Evolutionary conservation across 2,329 filamentous ascomycete species (phyloP).

Genomic region (Hypocrella siamensis): DNA sequence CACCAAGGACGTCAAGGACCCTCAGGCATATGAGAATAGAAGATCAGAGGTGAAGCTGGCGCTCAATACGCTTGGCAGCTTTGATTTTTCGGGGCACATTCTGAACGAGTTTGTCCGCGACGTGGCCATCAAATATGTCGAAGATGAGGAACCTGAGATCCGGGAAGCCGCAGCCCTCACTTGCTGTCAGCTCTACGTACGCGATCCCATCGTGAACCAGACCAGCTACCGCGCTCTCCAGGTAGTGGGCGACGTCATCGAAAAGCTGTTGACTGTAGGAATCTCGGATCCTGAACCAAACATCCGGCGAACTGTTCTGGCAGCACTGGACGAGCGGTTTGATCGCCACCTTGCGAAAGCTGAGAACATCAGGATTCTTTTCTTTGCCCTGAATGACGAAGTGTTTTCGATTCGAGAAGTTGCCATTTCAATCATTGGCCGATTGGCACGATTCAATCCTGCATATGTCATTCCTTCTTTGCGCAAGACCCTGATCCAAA

Average conservation of each 20-base stretch:
- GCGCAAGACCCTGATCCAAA: conserved; percentile 86
- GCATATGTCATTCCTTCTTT: conserved; percentile 95
- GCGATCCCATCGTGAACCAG: conserved; percentile 94
- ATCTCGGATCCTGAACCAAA: conserved; percentile 82
- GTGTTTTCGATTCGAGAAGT: conserved; percentile 85
- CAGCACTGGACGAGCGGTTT: conserved; percentile 82
- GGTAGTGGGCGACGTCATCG: conserved; percentile 94
- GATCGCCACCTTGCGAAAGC: conserved; percentile 94
- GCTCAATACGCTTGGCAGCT: conserved; percentile 89
- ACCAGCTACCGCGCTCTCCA: conserved; percentile 94
- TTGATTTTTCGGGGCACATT: conserved; percentile 85
- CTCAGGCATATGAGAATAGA: conserved; percentile 61
- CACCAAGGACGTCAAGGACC: conserved; percentile 74
- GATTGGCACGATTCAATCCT: conserved; percentile 78
- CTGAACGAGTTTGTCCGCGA: conserved; percentile 98
- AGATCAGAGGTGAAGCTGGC: conserved; percentile 86
- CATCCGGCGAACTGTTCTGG: conserved; percentile 77
- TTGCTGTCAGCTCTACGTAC: conserved; percentile 92
- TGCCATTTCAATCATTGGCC: conserved; percentile 89
- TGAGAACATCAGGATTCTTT: conserved; percentile 89
- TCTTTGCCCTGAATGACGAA: conserved; percentile 92
- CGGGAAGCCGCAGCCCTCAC: conserved; percentile 89
- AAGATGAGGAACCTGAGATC: conserved; percentile 87
- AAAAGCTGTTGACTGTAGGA: conserved; percentile 86
- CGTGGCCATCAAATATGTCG: conserved; percentile 94